phyloP scores from a whole-genome alignment of 2,329 filamentous ascomycete species.

The Epichloe coenophiala region DNA sequence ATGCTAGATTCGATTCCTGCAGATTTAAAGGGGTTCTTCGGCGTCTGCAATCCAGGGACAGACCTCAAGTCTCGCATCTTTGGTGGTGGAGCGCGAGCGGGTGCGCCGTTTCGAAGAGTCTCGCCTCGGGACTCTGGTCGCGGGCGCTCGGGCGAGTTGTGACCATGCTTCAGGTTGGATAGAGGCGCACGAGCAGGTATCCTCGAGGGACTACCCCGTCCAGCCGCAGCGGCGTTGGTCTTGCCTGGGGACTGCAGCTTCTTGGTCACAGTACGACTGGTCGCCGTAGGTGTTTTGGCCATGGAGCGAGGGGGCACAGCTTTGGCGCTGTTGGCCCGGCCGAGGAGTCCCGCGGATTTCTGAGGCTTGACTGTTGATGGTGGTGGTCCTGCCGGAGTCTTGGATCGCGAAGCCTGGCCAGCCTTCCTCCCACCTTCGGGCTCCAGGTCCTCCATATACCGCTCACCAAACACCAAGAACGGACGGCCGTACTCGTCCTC shows the following conservation, averaged over 20 bases:
- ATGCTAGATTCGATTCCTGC: conserved; percentile 38
- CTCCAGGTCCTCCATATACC: conserved; percentile 79
- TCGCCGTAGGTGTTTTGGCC: conserved; percentile 43
- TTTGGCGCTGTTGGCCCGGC: conserved; percentile 17
- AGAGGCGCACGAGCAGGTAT: conserved; percentile 59
- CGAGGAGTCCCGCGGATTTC: conserved; percentile 16
- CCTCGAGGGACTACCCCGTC: conserved; percentile 30
- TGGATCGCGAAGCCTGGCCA: conserved; percentile 42
- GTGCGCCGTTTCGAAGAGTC: conserved; percentile 41
- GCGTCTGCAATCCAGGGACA: conserved; percentile 37
- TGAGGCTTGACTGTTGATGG: conserved; percentile 28
- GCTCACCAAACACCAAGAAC: conserved; percentile 84
- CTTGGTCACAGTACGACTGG: conserved; percentile 14
- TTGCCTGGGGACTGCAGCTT: conserved; percentile 13
- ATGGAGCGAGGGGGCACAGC: conserved; percentile 24
- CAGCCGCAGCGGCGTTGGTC: conserved; percentile 18
- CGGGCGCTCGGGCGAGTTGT: conserved; percentile 68
- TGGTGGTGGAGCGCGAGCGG: conserved; percentile 60
- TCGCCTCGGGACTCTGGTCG: conserved; percentile 30
- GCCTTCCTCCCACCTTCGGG: conserved; percentile 43
- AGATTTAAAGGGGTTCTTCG: conserved; percentile 33
- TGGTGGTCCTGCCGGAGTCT: conserved; percentile 56
- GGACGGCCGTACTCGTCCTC: conserved; percentile 89
- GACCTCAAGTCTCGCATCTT: conserved; percentile 74
- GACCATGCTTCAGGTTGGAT: conserved; percentile 53